Evolutionary conservation across 257 asterid species (phyloP).

Genomic region (Solanum chiquidenum): DNA sequence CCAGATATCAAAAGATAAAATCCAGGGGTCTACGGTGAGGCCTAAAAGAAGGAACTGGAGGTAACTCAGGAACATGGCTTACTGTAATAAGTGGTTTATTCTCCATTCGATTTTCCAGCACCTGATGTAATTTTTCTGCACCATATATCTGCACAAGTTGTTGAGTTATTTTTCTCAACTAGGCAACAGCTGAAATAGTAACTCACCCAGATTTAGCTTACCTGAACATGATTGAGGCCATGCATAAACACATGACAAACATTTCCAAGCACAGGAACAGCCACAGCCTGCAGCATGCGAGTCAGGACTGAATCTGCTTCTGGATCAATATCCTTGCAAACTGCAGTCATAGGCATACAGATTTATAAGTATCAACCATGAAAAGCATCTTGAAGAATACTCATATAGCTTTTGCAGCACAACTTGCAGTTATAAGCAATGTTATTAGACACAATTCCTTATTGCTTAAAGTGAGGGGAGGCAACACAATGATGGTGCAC

Average conservation of each 20-base stretch:
- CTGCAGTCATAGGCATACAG: slow-evolving; percentile 20
- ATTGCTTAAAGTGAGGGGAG: not conserved
- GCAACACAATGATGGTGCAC: not conserved
- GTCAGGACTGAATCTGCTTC: slow-evolving; percentile 67
- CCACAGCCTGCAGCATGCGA: slow-evolving; percentile 70
- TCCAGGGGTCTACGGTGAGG: not conserved
- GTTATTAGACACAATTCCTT: not conserved
- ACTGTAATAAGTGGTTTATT: slow-evolving; percentile 72
- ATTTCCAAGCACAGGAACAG: slow-evolving; percentile 86
- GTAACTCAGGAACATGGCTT: slow-evolving; percentile 9
- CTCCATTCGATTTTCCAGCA: slow-evolving; percentile 45
- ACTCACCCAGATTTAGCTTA: not conserved
- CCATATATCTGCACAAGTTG: slow-evolving; percentile 53
- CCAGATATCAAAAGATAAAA: not conserved
- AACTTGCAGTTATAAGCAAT: not conserved
- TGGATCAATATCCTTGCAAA: slow-evolving; percentile 51
- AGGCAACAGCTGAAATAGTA: not conserved
- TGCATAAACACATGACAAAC: slow-evolving; percentile 94
- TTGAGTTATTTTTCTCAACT: not conserved
- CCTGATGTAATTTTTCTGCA: slow-evolving; percentile 65
- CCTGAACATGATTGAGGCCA: slow-evolving; percentile 82
- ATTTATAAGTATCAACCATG: not conserved
- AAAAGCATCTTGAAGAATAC: not conserved
- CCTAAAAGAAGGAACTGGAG: not conserved
- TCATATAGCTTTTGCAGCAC: not conserved